Conservation (phyloP, 2,329 filamentous ascomycete genomes). For the Aspergillus sp. region DNA sequence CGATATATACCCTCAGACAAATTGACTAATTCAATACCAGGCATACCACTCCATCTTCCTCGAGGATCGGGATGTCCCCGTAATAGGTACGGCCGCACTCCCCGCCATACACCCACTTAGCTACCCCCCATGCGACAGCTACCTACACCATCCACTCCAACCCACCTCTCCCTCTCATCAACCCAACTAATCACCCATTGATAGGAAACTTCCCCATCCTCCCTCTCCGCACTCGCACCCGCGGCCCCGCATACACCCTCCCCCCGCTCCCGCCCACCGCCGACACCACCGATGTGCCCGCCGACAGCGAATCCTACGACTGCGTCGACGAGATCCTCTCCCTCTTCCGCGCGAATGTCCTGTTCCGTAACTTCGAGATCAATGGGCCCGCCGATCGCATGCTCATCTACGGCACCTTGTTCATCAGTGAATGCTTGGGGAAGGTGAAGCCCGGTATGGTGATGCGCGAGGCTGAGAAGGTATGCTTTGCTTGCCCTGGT, state of each 20-base stretch:
- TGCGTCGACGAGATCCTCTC: constrained; percentile 90
- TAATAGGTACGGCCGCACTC: constrained; percentile 55
- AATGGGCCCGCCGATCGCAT: constrained; percentile 92
- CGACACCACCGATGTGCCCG: constrained; percentile 61
- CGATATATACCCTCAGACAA: background rate
- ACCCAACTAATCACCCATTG: constrained; percentile 20
- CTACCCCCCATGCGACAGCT: background rate
- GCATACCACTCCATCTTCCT: constrained; percentile 98
- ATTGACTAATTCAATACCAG: constrained; percentile 48
- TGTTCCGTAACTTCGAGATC: constrained; percentile 99
- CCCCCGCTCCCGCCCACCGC: constrained; percentile 62
- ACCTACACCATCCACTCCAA: no score
- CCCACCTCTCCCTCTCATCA: background rate
- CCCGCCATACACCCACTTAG: constrained; percentile 30
- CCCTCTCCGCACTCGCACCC: constrained; percentile 89
- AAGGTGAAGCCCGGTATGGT: constrained; percentile 79
- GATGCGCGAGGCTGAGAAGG: constrained; percentile 67
- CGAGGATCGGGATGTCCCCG: constrained; percentile 70
- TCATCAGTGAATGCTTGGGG: constrained; percentile 83
- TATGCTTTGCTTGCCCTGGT: constrained; percentile 23
- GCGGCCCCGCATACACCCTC: constrained; percentile 90
- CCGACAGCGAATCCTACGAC: constrained; percentile 91
- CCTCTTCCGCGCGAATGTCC: constrained; percentile 95
- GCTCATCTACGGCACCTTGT: constrained; percentile 94
- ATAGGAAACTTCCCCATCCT: constrained; percentile 90